phyloP scores from a whole-genome alignment of 2,329 filamentous ascomycete genomes.

The Arthrobotrys sinensis region DNA sequence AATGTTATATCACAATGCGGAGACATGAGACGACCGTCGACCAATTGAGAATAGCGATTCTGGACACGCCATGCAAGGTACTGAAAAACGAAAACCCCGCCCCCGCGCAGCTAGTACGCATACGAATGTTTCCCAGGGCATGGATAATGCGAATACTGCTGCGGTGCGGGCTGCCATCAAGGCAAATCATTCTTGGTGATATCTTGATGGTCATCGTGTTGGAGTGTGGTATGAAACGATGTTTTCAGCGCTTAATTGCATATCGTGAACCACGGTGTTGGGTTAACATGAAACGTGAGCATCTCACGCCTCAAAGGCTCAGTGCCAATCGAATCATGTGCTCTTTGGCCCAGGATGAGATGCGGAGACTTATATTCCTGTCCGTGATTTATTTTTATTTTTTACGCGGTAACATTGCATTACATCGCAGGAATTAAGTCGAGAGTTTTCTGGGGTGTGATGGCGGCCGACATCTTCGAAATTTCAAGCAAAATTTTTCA shows the following conservation, averaged over 20 bases:
- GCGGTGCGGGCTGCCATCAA: slow-evolving; percentile 47
- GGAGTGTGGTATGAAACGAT: slow-evolving; percentile 18
- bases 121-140: not conserved
- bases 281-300: slow-evolving; percentile 45
- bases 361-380: slow-evolving; percentile 23
- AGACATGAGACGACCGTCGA: slow-evolving; percentile 8
- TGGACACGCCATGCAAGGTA: slow-evolving; percentile 35
- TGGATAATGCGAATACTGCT: slow-evolving; percentile 27
- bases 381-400: slow-evolving; percentile 32
- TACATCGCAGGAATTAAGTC: slow-evolving; percentile 12
- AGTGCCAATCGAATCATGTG: slow-evolving; percentile 34
- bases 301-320: slow-evolving; percentile 4
- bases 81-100: slow-evolving; percentile 26
- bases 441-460: not conserved
- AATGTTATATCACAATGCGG: slow-evolving; percentile 31
- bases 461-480: not conserved
- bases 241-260: slow-evolving; percentile 55
- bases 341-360: not conserved
- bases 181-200: slow-evolving; percentile 30
- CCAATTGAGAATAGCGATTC: not conserved
- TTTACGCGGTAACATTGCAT: slow-evolving; percentile 32
- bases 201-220: slow-evolving; percentile 25
- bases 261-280: slow-evolving; percentile 39
- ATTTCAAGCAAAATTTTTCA: slow-evolving; percentile 16
- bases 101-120: slow-evolving; percentile 14